These are phyloP conservation scores for Cutaneotrichosporon sp. DNA, from an alignment of 1,284 basidiomycete genomes.

Conservation along the genomic window DNA sequence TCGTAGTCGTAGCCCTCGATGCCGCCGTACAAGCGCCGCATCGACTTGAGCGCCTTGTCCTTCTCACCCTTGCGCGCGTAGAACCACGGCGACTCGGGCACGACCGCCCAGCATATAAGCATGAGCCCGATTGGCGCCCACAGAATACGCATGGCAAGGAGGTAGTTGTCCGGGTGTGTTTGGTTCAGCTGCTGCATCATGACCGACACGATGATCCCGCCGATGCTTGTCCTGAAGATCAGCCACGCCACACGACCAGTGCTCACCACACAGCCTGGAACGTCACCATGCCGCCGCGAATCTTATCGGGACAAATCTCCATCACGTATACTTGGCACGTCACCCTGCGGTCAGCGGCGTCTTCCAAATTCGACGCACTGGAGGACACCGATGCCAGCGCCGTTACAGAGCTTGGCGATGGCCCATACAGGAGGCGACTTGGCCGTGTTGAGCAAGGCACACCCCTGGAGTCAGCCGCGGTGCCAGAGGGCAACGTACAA, in stretches of 20 bases:
- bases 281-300: conserved; percentile 9
- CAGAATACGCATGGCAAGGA: conserved; percentile 10
- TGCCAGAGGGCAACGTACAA: neutral
- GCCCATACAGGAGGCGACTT: conserved; percentile 7
- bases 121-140: conserved; percentile 18
- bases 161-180: conserved; percentile 11
- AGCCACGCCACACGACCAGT: neutral
- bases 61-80: conserved; percentile 19
- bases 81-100: conserved; percentile 20
- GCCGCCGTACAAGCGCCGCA: conserved; percentile 23
- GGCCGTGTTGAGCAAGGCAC: conserved; percentile 13
- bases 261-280: conserved; percentile 8
- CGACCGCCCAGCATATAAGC: conserved; percentile 6
- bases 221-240: neutral
- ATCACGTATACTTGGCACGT: conserved; percentile 12
- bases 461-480: conserved; percentile 11
- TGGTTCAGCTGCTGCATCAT: conserved; percentile 17
- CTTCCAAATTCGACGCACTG: neutral
- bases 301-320: conserved; percentile 10
- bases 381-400: conserved; percentile 15
- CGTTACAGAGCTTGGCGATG: conserved; percentile 15
- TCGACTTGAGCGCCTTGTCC: conserved; percentile 17
- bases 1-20: conserved; percentile 29
- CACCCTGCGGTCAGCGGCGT: neutral
- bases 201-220: neutral